Conservation (phyloP, 352 stramenopile genomes). For the Ophiocytium majus region DNA sequence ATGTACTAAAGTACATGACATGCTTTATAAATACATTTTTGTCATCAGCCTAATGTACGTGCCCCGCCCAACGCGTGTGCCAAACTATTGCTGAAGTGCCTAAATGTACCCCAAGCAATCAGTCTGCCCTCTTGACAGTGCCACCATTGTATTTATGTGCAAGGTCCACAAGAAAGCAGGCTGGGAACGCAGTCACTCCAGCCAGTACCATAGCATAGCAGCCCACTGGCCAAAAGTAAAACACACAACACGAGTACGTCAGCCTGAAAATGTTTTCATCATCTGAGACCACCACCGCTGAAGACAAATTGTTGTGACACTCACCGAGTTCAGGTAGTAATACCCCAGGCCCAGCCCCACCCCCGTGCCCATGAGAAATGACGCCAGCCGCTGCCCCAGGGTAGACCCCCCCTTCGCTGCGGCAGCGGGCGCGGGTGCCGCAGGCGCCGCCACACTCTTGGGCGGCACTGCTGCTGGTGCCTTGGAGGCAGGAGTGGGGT, state of each 20-base stretch:
- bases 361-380: neutral
- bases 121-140: neutral
- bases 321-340: slow-evolving; percentile 21
- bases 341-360: slow-evolving; percentile 13
- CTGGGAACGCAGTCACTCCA: neutral
- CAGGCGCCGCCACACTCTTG: neutral
- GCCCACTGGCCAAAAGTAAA: too few relatives aligned
- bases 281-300: neutral
- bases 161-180: neutral
- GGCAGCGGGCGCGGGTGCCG: neutral
- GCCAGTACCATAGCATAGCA: too few relatives aligned
- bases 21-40: too few relatives aligned
- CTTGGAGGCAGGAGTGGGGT: too few relatives aligned
- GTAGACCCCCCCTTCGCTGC: neutral
- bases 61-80: too few relatives aligned
- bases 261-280: neutral
- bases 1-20: too few relatives aligned
- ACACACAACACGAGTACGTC: too few relatives aligned
- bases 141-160: neutral
- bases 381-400: neutral
- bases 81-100: too few relatives aligned
- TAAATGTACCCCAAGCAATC: too few relatives aligned
- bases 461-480: too few relatives aligned
- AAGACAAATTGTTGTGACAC: neutral
- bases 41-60: too few relatives aligned